These are phyloP conservation scores for Suhomyces chickasaworum DNA, from an alignment of 1,139 yeast genomes.

Conservation along the genomic window DNA sequence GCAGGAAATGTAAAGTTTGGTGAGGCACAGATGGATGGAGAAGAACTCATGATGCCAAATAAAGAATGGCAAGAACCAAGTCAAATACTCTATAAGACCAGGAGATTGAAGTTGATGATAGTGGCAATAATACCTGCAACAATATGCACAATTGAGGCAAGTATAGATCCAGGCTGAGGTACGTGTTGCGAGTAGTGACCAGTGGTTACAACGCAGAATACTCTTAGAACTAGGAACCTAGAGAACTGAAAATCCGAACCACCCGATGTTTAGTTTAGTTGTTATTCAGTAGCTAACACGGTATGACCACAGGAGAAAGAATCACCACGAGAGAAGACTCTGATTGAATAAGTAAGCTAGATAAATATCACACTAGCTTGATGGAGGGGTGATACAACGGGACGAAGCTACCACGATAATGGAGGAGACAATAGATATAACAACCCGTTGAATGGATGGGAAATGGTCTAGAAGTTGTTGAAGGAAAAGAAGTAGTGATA, in stretches of 20 bases:
- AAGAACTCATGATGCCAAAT: constrained; percentile 15
- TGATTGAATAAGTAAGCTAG: neutral
- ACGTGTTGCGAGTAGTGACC: constrained; percentile 3
- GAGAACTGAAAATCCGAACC: neutral
- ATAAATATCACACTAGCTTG: neutral
- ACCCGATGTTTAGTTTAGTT: neutral
- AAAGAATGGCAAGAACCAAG: neutral
- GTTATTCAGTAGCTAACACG: too few relatives aligned
- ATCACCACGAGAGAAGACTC: neutral
- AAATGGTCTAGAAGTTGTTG: neutral
- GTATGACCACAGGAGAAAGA: too few relatives aligned
- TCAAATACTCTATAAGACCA: constrained; percentile 2
- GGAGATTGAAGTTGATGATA: constrained; percentile 1
- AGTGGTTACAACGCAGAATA: neutral
- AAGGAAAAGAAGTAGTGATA: neutral
- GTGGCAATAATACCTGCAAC: constrained; percentile 1
- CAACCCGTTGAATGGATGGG: neutral
- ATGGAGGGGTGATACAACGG: neutral
- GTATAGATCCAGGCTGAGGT: constrained; percentile 2
- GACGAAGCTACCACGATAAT: neutral
- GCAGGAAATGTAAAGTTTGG: constrained; percentile 21
- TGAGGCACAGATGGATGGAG: constrained; percentile 19
- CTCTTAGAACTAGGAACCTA: neutral
- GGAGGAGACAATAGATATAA: neutral
- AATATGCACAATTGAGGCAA: neutral